A percentile compares a stretch with the other conserved stretches of the same genome.
Conservation (phyloP, 345 rosid species). For the Brassica incana region DNA sequence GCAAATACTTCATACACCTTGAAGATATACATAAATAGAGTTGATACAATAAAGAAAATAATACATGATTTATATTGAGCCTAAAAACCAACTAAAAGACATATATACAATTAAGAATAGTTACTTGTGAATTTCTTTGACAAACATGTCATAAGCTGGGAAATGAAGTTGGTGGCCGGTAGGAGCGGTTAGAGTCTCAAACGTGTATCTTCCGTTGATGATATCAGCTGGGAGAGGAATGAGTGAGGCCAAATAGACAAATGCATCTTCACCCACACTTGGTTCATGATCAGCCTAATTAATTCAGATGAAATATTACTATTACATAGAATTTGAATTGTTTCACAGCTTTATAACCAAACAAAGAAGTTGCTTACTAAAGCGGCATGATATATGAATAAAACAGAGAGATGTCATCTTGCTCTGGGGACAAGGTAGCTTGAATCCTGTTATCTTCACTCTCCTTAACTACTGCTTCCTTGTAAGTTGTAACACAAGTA, state of each 20-base stretch:
- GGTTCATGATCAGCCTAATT: slow-evolving; percentile 69
- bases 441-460: slow-evolving; percentile 56
- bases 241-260: slow-evolving; percentile 70
- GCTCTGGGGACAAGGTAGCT: slow-evolving; percentile 42
- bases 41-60: neutral
- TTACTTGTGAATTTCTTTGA: slow-evolving; percentile 77
- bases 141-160: slow-evolving; percentile 77
- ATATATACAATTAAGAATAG: neutral
- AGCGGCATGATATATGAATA: slow-evolving; percentile 89
- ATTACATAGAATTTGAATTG: neutral
- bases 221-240: slow-evolving; percentile 69
- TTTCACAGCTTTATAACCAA: neutral
- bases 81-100: neutral
- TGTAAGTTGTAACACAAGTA: slow-evolving; percentile 22
- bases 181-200: slow-evolving; percentile 82
- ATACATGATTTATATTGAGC: neutral
- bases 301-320: slow-evolving; percentile 15
- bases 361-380: slow-evolving; percentile 51
- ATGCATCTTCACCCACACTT: slow-evolving; percentile 78
- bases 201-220: slow-evolving; percentile 72
- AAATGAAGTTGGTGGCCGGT: slow-evolving; percentile 65
- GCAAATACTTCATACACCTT: slow-evolving; percentile 77
- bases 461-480: slow-evolving; percentile 68
- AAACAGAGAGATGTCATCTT: slow-evolving; percentile 77
- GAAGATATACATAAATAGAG: neutral